phyloP scores from a whole-genome alignment of 2,329 filamentous ascomycete species.

The Kalmusia sp. region DNA sequence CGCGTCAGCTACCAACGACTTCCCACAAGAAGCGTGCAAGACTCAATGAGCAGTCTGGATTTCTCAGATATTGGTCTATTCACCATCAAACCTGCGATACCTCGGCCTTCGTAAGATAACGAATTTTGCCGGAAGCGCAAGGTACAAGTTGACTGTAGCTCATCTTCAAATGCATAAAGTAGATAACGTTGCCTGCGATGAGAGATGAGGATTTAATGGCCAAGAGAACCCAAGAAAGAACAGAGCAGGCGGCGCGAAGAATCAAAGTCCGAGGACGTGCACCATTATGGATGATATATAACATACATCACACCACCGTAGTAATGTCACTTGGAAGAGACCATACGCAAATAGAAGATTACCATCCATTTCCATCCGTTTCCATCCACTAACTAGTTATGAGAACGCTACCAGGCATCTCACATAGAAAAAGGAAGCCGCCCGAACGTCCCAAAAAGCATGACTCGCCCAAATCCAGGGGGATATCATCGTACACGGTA shows the following conservation, averaged over 20 bases:
- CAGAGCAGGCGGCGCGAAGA: no score
- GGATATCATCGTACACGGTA: slow-evolving; percentile 8
- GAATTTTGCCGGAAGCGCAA: background rate
- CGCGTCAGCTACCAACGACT: background rate
- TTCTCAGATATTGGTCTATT: background rate
- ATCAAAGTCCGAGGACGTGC: no score
- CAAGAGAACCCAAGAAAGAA: no score
- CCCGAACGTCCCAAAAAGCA: background rate
- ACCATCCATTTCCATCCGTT: slow-evolving; percentile 7
- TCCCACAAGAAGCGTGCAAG: background rate
- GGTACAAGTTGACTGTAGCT: no score
- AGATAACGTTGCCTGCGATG: no score
- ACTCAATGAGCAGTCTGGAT: background rate
- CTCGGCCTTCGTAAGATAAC: background rate
- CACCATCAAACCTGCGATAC: background rate
- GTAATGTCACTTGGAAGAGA: no score
- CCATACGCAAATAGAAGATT: no score
- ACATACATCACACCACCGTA: no score
- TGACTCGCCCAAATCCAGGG: background rate
- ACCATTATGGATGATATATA: no score
- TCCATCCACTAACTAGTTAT: background rate
- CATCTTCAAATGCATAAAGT: no score
- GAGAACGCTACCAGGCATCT: slow-evolving; percentile 6
- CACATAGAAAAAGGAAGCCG: background rate
- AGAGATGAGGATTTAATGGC: no score